Conservation (phyloP, 805 yeast species). For the Cyberlindnera sargentensis region DNA sequence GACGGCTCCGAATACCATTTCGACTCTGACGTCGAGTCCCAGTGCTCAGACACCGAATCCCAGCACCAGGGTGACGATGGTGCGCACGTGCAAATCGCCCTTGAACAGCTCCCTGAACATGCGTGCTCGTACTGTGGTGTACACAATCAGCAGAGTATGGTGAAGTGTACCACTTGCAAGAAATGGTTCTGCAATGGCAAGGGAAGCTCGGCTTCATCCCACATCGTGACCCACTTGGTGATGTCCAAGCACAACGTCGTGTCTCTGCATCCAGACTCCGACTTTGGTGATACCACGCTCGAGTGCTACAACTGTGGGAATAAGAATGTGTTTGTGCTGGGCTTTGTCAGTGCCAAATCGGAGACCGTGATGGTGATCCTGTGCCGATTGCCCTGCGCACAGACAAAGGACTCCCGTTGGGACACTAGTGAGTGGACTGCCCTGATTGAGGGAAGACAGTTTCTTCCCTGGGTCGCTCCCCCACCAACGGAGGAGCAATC, state of each 20-base stretch:
- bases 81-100: not conserved
- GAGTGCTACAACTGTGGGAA: constrained; percentile 92
- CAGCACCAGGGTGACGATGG: not conserved
- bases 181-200: constrained; percentile 89
- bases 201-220: constrained; percentile 46
- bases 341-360: constrained; percentile 80
- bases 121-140: constrained; percentile 72
- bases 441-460: constrained; percentile 68
- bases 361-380: constrained; percentile 81
- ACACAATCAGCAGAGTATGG: constrained; percentile 54
- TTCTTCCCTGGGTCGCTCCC: constrained; percentile 76
- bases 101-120: constrained; percentile 28
- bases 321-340: constrained; percentile 71
- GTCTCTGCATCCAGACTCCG: constrained; percentile 70
- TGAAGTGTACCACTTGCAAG: constrained; percentile 67
- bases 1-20: constrained; percentile 2
- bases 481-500: constrained; percentile 60
- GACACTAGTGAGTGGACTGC: constrained; percentile 86
- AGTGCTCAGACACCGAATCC: not conserved
- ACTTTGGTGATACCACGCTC: constrained; percentile 76
- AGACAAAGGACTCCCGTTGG: constrained; percentile 70
- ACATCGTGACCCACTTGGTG: constrained; percentile 80
- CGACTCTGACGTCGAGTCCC: constrained; percentile 2
- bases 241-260: constrained; percentile 71
- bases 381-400: constrained; percentile 87